Conservation (phyloP, 495 filamentous ascomycete species). For the Copromyces sp. region DNA sequence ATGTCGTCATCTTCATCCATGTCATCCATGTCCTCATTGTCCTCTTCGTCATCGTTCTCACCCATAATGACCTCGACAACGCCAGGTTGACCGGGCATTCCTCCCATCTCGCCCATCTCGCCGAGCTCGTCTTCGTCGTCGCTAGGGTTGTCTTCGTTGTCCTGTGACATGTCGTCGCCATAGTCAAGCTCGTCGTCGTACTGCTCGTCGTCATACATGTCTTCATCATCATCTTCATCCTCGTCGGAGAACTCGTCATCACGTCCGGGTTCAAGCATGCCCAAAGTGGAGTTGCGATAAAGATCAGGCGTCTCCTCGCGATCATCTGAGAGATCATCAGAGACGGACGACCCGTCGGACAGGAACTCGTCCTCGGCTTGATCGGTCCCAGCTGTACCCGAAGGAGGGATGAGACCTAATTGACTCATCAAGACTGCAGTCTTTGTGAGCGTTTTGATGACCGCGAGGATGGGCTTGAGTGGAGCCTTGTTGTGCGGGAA, state of each 20-base stretch:
- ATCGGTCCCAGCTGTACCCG: constrained; percentile 40
- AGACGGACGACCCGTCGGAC: constrained; percentile 71
- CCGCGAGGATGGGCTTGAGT: constrained; percentile 90
- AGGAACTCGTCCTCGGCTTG: constrained; percentile 76
- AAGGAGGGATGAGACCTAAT: constrained; percentile 55
- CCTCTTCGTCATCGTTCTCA: constrained; percentile 59
- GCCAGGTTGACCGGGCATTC: constrained; percentile 64
- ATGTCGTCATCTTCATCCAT: constrained; percentile 60
- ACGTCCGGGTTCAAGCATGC: constrained; percentile 80
- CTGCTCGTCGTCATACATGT: constrained; percentile 69
- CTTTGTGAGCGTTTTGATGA: constrained; percentile 74
- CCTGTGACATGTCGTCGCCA: constrained; percentile 66
- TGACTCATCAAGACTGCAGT: constrained; percentile 80
- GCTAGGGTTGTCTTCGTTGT: constrained; percentile 81
- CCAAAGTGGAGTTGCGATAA: constrained; percentile 90
- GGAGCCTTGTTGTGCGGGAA: constrained; percentile 86
- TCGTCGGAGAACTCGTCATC: constrained; percentile 67
- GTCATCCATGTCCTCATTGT: constrained; percentile 53
- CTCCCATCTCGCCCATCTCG: constrained; percentile 78
- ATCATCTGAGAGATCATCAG: constrained; percentile 65
- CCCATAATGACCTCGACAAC: constrained; percentile 80
- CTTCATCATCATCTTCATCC: constrained; percentile 60
- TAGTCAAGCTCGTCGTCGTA: constrained; percentile 88
- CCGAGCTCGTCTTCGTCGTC: constrained; percentile 78
- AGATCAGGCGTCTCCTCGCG: constrained; percentile 96